A percentile compares a stretch with the other conserved stretches of the same genome.
These are phyloP conservation scores for Helminthosporium solani DNA, from an alignment of 2,329 filamentous ascomycete genomes.

Conservation along the genomic window DNA sequence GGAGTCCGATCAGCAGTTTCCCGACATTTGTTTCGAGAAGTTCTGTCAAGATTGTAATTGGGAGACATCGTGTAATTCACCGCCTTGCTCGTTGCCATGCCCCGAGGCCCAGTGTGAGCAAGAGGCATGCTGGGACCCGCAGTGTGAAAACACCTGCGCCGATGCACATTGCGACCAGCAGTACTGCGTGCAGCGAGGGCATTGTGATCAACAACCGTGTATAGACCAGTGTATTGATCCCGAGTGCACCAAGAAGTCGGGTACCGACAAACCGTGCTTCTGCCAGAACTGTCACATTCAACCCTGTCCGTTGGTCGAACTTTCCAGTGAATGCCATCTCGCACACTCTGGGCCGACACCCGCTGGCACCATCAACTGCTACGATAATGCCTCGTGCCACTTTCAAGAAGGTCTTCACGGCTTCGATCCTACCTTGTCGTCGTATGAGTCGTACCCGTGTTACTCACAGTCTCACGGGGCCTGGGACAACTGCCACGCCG, in stretches of 20 bases:
- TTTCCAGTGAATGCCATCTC: slow-evolving; percentile 33
- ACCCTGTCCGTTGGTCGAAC: slow-evolving; percentile 35
- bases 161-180: slow-evolving; percentile 15
- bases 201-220: slow-evolving; percentile 19
- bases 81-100: slow-evolving; percentile 25
- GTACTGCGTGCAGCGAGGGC: slow-evolving; percentile 10
- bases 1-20: slow-evolving; percentile 32
- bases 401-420: slow-evolving; percentile 32
- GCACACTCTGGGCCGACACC: slow-evolving; percentile 33
- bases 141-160: slow-evolving; percentile 23
- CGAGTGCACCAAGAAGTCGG: slow-evolving; percentile 36
- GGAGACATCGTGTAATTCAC: slow-evolving; percentile 25
- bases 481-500: slow-evolving; percentile 15
- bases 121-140: slow-evolving; percentile 41
- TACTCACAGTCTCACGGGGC: slow-evolving; percentile 28
- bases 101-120: slow-evolving; percentile 30
- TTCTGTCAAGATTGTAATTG: slow-evolving; percentile 40
- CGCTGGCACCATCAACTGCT: slow-evolving; percentile 35
- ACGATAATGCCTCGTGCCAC: slow-evolving; percentile 36
- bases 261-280: slow-evolving; percentile 34
- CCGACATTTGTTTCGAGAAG: slow-evolving; percentile 36
- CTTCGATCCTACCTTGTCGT: slow-evolving; percentile 22
- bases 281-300: slow-evolving; percentile 36
- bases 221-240: slow-evolving; percentile 36
- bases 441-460: slow-evolving; percentile 34